Conservation (phyloP, 2,329 filamentous ascomycete species). For the Metarhizium sp. region DNA sequence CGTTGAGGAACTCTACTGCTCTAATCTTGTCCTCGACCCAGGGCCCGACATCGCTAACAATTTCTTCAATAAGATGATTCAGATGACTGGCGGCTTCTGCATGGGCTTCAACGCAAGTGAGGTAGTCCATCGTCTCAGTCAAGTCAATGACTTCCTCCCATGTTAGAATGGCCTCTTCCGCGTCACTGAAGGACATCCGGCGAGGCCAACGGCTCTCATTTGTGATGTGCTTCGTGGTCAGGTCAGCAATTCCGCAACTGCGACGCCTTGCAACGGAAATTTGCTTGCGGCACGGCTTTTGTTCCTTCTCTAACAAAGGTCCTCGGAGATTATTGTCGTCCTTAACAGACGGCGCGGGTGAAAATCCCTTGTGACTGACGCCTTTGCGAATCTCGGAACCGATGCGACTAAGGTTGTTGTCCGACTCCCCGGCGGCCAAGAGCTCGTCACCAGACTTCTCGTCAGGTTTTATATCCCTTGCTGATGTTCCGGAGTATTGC, state of each 20-base stretch:
- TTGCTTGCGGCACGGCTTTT: conserved; percentile 32
- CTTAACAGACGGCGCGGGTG: conserved; percentile 48
- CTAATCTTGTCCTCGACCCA: conserved; percentile 54
- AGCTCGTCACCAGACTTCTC: conserved; percentile 15
- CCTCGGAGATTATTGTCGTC: conserved; percentile 52
- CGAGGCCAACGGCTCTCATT: conserved; percentile 60
- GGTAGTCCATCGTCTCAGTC: conserved; percentile 19
- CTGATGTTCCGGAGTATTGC: conserved; percentile 17
- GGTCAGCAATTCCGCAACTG: conserved; percentile 35
- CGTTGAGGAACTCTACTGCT: conserved; percentile 49
- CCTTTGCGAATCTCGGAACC: conserved; percentile 34
- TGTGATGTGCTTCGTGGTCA: conserved; percentile 20
- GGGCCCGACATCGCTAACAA: conserved; percentile 44
- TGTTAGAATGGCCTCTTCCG: conserved; percentile 61
- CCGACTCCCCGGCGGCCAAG: conserved; percentile 13
- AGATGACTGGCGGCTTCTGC: conserved; percentile 48
- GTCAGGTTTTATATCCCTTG: conserved; percentile 13
- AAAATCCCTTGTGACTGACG: conserved; percentile 36
- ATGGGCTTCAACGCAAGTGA: conserved; percentile 21
- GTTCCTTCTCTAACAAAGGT: conserved; percentile 38
- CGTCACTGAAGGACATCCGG: conserved; percentile 65
- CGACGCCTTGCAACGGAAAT: conserved; percentile 52
- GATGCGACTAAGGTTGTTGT: conserved; percentile 17
- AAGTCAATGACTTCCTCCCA: conserved; percentile 50
- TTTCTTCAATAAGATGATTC: conserved; percentile 39